phyloP scores from a whole-genome alignment of 2,329 filamentous ascomycete genomes.

The Madurella fahalii region DNA sequence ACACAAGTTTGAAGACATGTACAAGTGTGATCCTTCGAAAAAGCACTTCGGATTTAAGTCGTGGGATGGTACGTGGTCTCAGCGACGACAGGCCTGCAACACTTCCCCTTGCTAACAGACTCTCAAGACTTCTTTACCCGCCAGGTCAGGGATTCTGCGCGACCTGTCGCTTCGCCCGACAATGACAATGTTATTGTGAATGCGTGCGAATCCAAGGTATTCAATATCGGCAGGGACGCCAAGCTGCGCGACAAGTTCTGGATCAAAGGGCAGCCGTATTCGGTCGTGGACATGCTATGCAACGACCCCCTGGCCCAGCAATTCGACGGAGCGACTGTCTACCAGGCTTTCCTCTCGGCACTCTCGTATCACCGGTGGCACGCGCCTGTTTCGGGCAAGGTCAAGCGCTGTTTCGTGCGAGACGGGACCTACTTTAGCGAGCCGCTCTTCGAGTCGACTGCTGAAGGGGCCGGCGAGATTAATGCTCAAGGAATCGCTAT shows the following conservation, averaged over 20 bases:
- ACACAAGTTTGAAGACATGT: conserved; percentile 56
- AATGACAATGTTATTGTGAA: conserved; percentile 55
- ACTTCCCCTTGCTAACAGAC: neutral
- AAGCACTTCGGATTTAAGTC: conserved; percentile 58
- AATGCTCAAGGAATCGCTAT: conserved; percentile 41
- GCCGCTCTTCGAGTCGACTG: conserved; percentile 36
- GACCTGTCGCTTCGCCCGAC: conserved; percentile 55
- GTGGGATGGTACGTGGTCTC: conserved; percentile 51
- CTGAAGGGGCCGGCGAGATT: conserved; percentile 31
- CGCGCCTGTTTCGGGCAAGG: conserved; percentile 58
- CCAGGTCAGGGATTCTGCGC: conserved; percentile 46
- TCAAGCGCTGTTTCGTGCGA: conserved; percentile 54
- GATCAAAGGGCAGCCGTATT: conserved; percentile 67
- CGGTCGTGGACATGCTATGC: conserved; percentile 58
- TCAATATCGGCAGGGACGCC: conserved; percentile 47
- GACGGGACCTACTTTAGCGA: conserved; percentile 68
- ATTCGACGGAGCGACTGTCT: conserved; percentile 62
- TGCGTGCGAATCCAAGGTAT: conserved; percentile 61
- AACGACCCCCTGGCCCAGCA: conserved; percentile 48
- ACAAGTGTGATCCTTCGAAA: conserved; percentile 52
- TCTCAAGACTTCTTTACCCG: conserved; percentile 58
- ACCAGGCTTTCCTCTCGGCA: conserved; percentile 66
- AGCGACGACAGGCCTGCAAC: neutral
- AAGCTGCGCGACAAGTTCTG: conserved; percentile 60
- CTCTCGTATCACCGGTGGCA: conserved; percentile 72